Evolutionary conservation across 495 filamentous ascomycete genomes (phyloP).

Genomic region (Penicillium robsamsonii): DNA sequence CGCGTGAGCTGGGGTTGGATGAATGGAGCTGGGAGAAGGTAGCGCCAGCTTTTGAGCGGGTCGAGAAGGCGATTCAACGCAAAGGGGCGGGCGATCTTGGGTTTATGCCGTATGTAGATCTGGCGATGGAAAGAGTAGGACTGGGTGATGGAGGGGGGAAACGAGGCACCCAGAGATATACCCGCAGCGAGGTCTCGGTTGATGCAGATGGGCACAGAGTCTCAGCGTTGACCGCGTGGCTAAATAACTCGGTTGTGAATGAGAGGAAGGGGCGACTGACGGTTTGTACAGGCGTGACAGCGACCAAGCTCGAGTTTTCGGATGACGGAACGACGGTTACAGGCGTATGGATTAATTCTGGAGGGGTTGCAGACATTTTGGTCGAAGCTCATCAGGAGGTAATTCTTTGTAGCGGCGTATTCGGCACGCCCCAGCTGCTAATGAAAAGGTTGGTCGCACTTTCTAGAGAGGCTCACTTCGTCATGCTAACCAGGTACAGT

Average conservation of each 20-base stretch:
- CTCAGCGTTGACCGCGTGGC: constrained; percentile 4
- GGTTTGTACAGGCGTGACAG: constrained; percentile 1
- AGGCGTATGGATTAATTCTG: neutral
- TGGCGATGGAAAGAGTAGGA: neutral
- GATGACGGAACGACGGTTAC: neutral
- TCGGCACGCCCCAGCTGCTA: neutral
- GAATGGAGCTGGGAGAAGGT: constrained; percentile 4
- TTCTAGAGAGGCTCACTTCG: too few relatives aligned
- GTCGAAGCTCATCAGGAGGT: constrained; percentile 2
- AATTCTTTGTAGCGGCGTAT: constrained; percentile 1
- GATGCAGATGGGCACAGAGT: constrained; percentile 2
- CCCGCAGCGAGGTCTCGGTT: constrained; percentile 1
- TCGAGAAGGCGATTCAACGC: neutral
- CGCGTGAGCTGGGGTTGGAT: neutral
- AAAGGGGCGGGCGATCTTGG: neutral
- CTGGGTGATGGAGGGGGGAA: neutral
- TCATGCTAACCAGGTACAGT: neutral
- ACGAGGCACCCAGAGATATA: constrained; percentile 3
- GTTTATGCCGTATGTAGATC: neutral
- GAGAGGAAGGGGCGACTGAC: neutral
- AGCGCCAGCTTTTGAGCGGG: neutral
- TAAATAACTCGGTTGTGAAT: neutral
- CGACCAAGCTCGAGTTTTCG: neutral
- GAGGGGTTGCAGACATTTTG: neutral
- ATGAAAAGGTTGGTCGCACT: constrained; percentile 1